phyloP scores from a whole-genome alignment of 208 protist species.

The Histomonas meleagridis region DNA sequence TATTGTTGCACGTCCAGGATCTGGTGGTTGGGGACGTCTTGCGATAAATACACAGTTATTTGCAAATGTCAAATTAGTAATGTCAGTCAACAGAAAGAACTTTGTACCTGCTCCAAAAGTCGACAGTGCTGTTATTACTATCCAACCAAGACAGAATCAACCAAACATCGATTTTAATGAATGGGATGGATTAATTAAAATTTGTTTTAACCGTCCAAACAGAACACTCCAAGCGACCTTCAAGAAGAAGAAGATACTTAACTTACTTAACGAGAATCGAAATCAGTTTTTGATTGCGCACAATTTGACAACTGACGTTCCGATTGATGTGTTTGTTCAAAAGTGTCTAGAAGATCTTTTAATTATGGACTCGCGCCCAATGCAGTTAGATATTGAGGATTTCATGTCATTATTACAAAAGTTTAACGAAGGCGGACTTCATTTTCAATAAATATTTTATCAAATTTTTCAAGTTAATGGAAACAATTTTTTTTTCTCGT shows the following conservation, averaged over 20 bases:
- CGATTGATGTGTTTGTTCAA: background rate
- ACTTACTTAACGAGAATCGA: background rate
- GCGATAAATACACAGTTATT: constrained; percentile 96
- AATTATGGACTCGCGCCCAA: background rate
- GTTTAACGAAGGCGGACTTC: background rate
- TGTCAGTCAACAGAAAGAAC: constrained; percentile 88
- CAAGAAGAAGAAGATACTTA: constrained; percentile 8
- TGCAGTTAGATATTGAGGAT: constrained; percentile 35
- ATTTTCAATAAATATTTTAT: constrained; percentile 38
- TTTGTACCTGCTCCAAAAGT: constrained; percentile 92
- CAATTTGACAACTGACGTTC: background rate
- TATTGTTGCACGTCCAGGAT: constrained; percentile 85
- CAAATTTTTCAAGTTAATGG: too few species aligned
- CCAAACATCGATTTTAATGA: constrained; percentile 93
- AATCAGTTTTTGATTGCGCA: background rate
- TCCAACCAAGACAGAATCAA: constrained; percentile 85
- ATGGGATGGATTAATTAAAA: constrained; percentile 93
- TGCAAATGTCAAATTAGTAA: constrained; percentile 81
- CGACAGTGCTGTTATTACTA: constrained; percentile 89
- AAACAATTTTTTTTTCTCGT: too few species aligned
- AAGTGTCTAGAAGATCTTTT: background rate
- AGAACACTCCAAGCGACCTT: constrained; percentile 22
- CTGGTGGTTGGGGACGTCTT: constrained; percentile 89
- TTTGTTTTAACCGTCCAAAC: constrained; percentile 77
- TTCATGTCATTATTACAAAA: background rate